Evolutionary conservation across 2,329 filamentous ascomycete genomes (phyloP).

Genomic region (Furcasterigmium sp.): DNA sequence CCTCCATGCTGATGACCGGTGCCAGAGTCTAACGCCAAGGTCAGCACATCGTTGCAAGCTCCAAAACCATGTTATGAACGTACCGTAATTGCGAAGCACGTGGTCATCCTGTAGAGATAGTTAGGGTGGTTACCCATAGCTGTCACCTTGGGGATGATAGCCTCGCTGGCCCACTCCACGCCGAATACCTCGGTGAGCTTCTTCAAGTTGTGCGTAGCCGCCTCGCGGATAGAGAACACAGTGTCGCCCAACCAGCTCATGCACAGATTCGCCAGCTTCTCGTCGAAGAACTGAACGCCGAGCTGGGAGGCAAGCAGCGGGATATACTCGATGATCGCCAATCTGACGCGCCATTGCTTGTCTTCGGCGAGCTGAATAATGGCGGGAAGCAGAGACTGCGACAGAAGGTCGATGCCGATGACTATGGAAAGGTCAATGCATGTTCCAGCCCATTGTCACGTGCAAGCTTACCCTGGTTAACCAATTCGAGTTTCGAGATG

Average conservation of each 20-base stretch:
- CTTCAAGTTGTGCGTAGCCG: slow-evolving; percentile 94
- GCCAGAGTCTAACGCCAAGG: slow-evolving; percentile 68
- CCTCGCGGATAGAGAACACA: slow-evolving; percentile 97
- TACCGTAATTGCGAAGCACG: slow-evolving; percentile 98
- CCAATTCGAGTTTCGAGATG: slow-evolving; percentile 98
- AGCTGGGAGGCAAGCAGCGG: slow-evolving; percentile 92
- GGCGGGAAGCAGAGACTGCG: slow-evolving; percentile 91
- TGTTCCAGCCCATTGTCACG: background rate
- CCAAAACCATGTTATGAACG: slow-evolving; percentile 30
- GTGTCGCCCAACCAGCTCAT: slow-evolving; percentile 99
- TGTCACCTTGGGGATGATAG: slow-evolving; percentile 98
- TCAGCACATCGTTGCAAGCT: slow-evolving; percentile 18
- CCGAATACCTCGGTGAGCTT: slow-evolving; percentile 98
- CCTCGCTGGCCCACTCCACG: slow-evolving; percentile 93
- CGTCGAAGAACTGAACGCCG: slow-evolving; percentile 96
- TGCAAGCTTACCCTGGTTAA: slow-evolving; percentile 73
- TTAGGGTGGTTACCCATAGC: slow-evolving; percentile 97
- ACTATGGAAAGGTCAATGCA: slow-evolving; percentile 43
- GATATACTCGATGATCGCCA: slow-evolving; percentile 99
- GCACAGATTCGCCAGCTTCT: slow-evolving; percentile 90
- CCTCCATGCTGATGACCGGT: slow-evolving; percentile 85
- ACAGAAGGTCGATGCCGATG: slow-evolving; percentile 95
- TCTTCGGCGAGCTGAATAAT: slow-evolving; percentile 97
- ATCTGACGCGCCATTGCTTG: slow-evolving; percentile 97
- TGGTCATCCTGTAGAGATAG: slow-evolving; percentile 99